Base-by-base conservation (phyloP, 2,329 filamentous ascomycete genomes). In the Fusarium sacchari region DNA sequence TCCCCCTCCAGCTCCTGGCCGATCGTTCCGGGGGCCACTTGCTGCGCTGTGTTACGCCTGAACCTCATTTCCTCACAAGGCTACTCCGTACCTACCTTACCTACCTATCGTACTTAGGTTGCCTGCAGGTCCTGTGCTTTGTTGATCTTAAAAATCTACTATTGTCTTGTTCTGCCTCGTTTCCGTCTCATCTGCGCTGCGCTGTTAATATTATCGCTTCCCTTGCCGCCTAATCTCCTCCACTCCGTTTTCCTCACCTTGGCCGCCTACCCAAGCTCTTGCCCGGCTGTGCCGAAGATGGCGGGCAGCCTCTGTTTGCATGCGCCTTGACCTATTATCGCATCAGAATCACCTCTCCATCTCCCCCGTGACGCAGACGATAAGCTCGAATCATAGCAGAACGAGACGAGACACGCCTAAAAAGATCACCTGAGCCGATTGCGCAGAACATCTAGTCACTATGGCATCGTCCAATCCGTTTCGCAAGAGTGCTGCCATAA, bases 401-500 rank as follows among this genome's bases (percentile, higher is more conserved):
- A 53, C 50, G 39, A 73, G 40, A 59, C 49, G 55, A 70, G 39
- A 22, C 49, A 73, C 42, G 40, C 62, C 64, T 46, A 50, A 50
- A 53, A 60, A 67, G 36, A 73, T 40, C 59, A 40, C 42, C 34
- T 32, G 57, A 73, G 60, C 37, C 11, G n/a, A 40, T 49, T 26
- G 61, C 49, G 59, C 64, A 46, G 36, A 60, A 44, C 52, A 55
- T 49, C 55, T 30, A 34, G 56, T 61, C 53, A 75, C 30, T 47
- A 79, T 79, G 77, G 74, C 78, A 40, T 87, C 79, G 82, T 87
- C 80, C 47, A 89, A 89, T 73, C 87, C 87, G 17, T 89, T 89
- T 77, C 87, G 87, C 71, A 86, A 84, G 74, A 87, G 83, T 79
- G 74, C 71, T 39, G 67, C 76, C 47, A 24, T 73, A 73, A 49